Evolutionary conservation across 169 alveolate species (phyloP), one percentile per base, ranked within the genome.

Genomic region (Plasmodium vivax): DNA sequence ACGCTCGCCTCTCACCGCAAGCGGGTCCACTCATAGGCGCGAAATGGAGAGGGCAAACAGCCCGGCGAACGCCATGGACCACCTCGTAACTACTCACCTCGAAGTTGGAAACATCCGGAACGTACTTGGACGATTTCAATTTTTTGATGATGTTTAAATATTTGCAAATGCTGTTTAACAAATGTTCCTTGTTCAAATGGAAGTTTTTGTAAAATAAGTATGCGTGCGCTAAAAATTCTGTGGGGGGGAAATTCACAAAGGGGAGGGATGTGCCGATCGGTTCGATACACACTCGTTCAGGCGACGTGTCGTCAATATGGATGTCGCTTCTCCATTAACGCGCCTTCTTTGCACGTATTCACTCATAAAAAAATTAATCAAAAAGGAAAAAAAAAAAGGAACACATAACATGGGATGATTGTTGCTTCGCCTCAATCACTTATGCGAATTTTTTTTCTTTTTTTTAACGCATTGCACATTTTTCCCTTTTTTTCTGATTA

Each of bases 191-290:
- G 32, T 84, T 72, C 54, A 88, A 51, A 51, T 88, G 94, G 51
- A 88, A 88, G 34, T 30, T 88, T 32, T 88, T 88, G 84, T 88
- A 88, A 58, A 88, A 88, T 72, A 88, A 14, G 56, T 88, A 88
- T 8, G 90, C 68, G 47, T 88, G 94, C 27, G 94, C 94, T 79
- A 88, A 80, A 79, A 88, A 88, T 32, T 80, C 94, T 88, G 79
- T 58, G 2, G 34, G n/a, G n/a, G 56, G 36, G 2, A 7, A 34
- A 75, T 36, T 0, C 5, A 1, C 45, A 75, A 36, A 51, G 23
- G 62, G 62, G 62, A 3, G 62, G 12, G 9, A 51, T 51, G 23
- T 51, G 8, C 23, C 23, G 23, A 16, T 12, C 62, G 23, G 3
- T 51, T 51, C 27, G 62, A 51, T 51, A 51, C 23, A 51, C 12